A percentile compares a stretch with the other conserved stretches of the same genome.
These are phyloP conservation scores for Blastomyces emzantsi DNA, from an alignment of 2,329 filamentous ascomycete genomes.

Conservation along the genomic window DNA sequence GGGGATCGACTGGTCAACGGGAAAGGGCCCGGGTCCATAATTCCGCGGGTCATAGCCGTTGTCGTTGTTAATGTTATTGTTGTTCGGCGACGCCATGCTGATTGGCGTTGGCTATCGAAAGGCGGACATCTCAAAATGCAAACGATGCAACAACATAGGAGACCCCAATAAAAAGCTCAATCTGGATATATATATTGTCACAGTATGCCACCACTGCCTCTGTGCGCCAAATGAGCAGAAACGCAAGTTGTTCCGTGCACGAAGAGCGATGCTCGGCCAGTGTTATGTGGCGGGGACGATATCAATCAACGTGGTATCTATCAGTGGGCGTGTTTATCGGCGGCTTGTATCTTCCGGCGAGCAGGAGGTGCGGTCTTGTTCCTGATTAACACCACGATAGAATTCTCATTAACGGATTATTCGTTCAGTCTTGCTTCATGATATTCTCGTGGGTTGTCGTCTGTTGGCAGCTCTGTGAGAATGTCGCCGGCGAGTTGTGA, in stretches of 20 bases:
- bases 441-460: not conserved
- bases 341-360: not conserved
- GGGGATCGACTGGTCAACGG: slow-evolving; percentile 53
- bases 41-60: not conserved
- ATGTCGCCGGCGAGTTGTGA: not conserved
- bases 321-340: not conserved
- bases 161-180: not conserved
- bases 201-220: not conserved
- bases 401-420: not conserved
- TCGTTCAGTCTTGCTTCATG: not conserved
- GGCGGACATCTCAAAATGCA: slow-evolving; percentile 26
- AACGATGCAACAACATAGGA: slow-evolving; percentile 12
- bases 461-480: not conserved
- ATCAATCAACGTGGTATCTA: not conserved
- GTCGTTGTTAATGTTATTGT: slow-evolving; percentile 10
- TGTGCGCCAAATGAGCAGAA: not conserved
- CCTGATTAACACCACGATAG: not conserved
- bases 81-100: slow-evolving; percentile 32
- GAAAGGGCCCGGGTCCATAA: slow-evolving; percentile 24
- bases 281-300: not conserved
- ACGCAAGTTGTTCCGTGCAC: not conserved
- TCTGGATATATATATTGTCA: not conserved
- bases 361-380: not conserved
- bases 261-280: not conserved
- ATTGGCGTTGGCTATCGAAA: slow-evolving; percentile 30